phyloP scores from a whole-genome alignment of 2,329 filamentous ascomycete genomes.

The Microdochium paspali region DNA sequence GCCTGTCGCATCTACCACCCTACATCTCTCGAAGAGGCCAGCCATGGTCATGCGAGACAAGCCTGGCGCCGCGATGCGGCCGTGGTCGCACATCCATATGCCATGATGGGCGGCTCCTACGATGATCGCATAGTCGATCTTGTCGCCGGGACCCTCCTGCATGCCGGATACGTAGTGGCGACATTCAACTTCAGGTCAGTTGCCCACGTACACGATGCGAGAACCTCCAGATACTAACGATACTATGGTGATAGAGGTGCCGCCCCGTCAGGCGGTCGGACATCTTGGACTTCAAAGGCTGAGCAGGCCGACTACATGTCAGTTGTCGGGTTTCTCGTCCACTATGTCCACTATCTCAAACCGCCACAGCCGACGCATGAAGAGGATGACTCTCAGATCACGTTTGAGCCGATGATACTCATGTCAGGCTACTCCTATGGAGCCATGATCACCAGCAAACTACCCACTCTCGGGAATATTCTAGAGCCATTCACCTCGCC shows the following conservation, averaged over 20 bases:
- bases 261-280: slow-evolving; percentile 61
- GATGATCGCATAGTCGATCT: slow-evolving; percentile 74
- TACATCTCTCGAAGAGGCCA: slow-evolving; percentile 24
- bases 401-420: slow-evolving; percentile 32
- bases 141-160: slow-evolving; percentile 55
- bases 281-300: slow-evolving; percentile 77
- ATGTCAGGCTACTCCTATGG: slow-evolving; percentile 88
- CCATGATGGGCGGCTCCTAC: slow-evolving; percentile 73
- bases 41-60: background rate
- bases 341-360: slow-evolving; percentile 58
- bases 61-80: slow-evolving; percentile 32
- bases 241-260: slow-evolving; percentile 53
- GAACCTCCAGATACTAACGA: slow-evolving; percentile 6
- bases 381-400: slow-evolving; percentile 2
- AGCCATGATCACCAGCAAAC: slow-evolving; percentile 65
- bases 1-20: slow-evolving; percentile 81
- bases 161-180: slow-evolving; percentile 62
- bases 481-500: slow-evolving; percentile 48
- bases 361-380: slow-evolving; percentile 10
- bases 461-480: slow-evolving; percentile 55
- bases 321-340: slow-evolving; percentile 68
- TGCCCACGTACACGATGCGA: background rate
- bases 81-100: slow-evolving; percentile 84
- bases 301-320: slow-evolving; percentile 79
- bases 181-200: slow-evolving; percentile 87